These are phyloP conservation scores for Saccharomyces hybrid DNA, from an alignment of 1,139 yeast genomes.

Conservation along the genomic window DNA sequence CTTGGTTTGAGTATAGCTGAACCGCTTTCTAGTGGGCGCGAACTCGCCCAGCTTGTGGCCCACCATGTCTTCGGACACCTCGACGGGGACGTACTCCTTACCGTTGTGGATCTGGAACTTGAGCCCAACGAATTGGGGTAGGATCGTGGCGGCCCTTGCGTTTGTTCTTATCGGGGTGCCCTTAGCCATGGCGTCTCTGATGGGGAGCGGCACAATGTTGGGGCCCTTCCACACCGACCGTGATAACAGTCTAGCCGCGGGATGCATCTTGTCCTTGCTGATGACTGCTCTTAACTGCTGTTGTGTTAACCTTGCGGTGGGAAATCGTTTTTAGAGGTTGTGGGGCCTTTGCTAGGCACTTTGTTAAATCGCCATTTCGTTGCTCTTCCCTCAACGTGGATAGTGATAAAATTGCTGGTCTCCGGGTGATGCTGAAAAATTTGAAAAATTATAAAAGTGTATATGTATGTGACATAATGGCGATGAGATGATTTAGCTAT, in stretches of 20 bases:
- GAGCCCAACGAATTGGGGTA: slow-evolving; percentile 92
- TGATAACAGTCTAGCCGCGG: slow-evolving; percentile 18
- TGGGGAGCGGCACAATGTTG: slow-evolving; percentile 85
- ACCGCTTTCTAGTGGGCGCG: slow-evolving; percentile 86
- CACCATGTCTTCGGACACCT: slow-evolving; percentile 90
- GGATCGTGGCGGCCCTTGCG: slow-evolving; percentile 87
- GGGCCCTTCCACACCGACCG: slow-evolving; percentile 55
- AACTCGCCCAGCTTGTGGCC: slow-evolving; percentile 93
- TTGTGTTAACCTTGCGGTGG: background rate
- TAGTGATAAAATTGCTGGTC: background rate
- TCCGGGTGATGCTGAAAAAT: background rate
- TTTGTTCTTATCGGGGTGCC: slow-evolving; percentile 88
- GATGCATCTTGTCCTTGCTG: slow-evolving; percentile 11
- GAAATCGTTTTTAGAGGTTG: background rate
- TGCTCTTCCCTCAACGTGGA: background rate
- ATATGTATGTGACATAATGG: background rate
- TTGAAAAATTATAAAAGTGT: background rate
- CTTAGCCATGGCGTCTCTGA: slow-evolving; percentile 72
- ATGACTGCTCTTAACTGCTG: background rate
- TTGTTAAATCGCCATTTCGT: background rate
- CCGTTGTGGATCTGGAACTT: slow-evolving; percentile 95
- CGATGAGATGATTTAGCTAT: background rate
- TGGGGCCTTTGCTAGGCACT: background rate
- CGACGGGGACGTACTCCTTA: slow-evolving; percentile 83
- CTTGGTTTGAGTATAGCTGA: slow-evolving; percentile 63